Percentiles rank a stretch among this genome's conserved stretches.
phyloP scores from a whole-genome alignment of 2,329 filamentous ascomycete species.

The Colletotrichum eremochloae region DNA sequence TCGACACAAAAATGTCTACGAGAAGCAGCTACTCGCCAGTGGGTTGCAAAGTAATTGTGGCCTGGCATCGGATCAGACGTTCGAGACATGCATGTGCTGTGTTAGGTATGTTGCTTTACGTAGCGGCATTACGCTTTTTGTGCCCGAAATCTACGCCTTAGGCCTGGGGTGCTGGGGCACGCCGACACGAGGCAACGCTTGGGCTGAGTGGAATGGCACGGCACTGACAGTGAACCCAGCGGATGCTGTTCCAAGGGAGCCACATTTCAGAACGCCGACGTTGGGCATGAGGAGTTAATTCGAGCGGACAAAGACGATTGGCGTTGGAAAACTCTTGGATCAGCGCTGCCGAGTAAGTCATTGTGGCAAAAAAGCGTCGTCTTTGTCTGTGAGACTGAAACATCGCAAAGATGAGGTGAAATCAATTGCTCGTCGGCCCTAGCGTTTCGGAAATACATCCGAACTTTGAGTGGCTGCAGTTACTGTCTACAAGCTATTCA shows the following conservation, averaged over 20 bases:
- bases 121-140: constrained; percentile 12
- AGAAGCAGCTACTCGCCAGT: constrained; percentile 2
- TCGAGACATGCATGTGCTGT: constrained; percentile 35
- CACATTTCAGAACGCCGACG: constrained; percentile 13
- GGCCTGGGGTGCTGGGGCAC: constrained; percentile 7
- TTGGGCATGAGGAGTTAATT: constrained; percentile 18
- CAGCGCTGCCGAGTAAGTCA: constrained; percentile 18
- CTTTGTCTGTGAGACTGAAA: constrained; percentile 41
- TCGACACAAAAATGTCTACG: constrained; percentile 15
- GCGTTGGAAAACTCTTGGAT: constrained; percentile 33
- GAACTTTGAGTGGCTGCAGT: constrained; percentile 32
- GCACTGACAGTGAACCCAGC: constrained; percentile 10
- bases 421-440: constrained; percentile 28
- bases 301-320: constrained; percentile 10
- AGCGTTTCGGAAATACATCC: constrained; percentile 31
- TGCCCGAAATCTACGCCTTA: constrained; percentile 15
- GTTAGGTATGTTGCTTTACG: background rate
- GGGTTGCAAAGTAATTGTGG: background rate
- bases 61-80: constrained; percentile 25
- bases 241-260: background rate
- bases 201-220: constrained; percentile 24
- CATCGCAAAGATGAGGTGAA: constrained; percentile 38
- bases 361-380: constrained; percentile 41
- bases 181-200: constrained; percentile 15
- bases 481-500: constrained; percentile 7